A percentile compares a stretch with the other conserved stretches of the same genome.
These are phyloP conservation scores for Suillus lakei DNA, from an alignment of 768 basidiomycete species.

Conservation along the genomic window DNA sequence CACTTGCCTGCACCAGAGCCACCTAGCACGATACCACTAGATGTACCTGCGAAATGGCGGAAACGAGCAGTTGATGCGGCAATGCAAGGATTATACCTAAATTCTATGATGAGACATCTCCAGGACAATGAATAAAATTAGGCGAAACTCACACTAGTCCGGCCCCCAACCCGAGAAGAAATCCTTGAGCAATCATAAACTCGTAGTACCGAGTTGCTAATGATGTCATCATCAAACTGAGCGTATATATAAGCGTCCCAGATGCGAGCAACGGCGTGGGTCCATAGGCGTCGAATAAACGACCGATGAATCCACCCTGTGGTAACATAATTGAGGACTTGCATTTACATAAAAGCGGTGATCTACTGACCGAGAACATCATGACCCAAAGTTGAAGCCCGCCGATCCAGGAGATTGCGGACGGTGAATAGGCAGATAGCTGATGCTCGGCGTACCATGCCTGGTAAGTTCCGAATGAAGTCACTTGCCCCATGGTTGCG, in stretches of 20 bases:
- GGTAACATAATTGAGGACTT: constrained; percentile 2
- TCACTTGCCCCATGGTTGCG: constrained; percentile 67
- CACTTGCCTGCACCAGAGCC: constrained; percentile 2
- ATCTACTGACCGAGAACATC: constrained; percentile 57
- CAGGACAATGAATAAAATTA: neutral
- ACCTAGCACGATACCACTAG: constrained; percentile 3
- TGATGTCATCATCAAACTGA: constrained; percentile 58
- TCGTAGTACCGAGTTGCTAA: constrained; percentile 36
- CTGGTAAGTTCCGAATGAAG: constrained; percentile 67
- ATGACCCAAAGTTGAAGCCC: constrained; percentile 64
- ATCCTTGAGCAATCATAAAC: constrained; percentile 11
- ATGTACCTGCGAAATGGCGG: neutral
- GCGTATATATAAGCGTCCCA: constrained; percentile 50
- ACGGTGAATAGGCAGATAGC: constrained; percentile 48
- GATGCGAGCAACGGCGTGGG: constrained; percentile 52
- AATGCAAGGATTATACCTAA: constrained; percentile 1
- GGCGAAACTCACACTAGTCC: constrained; percentile 4
- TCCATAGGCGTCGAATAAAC: constrained; percentile 57
- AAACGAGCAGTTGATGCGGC: constrained; percentile 1
- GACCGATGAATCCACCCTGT: constrained; percentile 60
- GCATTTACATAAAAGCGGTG: constrained; percentile 12
- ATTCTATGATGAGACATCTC: neutral
- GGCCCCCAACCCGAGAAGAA: constrained; percentile 6
- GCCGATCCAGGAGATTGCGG: constrained; percentile 67
- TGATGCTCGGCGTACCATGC: constrained; percentile 62